Evolutionary conservation across 192 early-diverging fungal genomes (phyloP).

Genomic region (Piromyces finnis): DNA sequence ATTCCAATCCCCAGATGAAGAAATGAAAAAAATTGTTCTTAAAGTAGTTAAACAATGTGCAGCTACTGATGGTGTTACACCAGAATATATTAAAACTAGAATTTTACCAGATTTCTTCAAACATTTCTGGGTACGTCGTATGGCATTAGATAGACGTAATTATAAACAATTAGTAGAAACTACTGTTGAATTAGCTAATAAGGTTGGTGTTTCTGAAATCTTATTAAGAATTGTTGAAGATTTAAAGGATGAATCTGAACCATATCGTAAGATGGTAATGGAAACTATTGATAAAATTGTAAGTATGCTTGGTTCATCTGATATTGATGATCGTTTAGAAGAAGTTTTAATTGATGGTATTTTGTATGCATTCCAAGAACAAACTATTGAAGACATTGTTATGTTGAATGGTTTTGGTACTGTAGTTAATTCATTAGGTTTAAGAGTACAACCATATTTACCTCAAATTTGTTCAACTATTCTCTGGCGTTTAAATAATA

Average conservation of each 20-base stretch:
- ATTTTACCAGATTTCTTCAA: constrained; percentile 91
- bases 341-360: constrained; percentile 94
- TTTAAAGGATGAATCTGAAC: constrained; percentile 87
- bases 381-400: constrained; percentile 75
- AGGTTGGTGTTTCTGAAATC: constrained; percentile 84
- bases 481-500: constrained; percentile 95
- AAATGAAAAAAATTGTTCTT: constrained; percentile 97
- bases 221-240: constrained; percentile 71
- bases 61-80: constrained; percentile 76
- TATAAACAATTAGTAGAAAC: constrained; percentile 87
- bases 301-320: constrained; percentile 61
- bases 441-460: constrained; percentile 79
- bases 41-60: constrained; percentile 95
- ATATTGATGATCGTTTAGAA: constrained; percentile 80
- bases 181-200: constrained; percentile 83
- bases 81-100: constrained; percentile 67
- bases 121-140: constrained; percentile 93
- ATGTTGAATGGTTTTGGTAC: constrained; percentile 94
- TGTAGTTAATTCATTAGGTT: constrained; percentile 75
- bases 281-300: constrained; percentile 77
- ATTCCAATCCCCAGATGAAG: constrained; percentile 93
- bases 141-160: constrained; percentile 89
- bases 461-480: constrained; percentile 88
- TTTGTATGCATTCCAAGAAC: constrained; percentile 97
- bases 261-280: constrained; percentile 94